Evolutionary conservation across 305 asterid genomes (phyloP).

Genomic region (Fraxinus albicans): DNA sequence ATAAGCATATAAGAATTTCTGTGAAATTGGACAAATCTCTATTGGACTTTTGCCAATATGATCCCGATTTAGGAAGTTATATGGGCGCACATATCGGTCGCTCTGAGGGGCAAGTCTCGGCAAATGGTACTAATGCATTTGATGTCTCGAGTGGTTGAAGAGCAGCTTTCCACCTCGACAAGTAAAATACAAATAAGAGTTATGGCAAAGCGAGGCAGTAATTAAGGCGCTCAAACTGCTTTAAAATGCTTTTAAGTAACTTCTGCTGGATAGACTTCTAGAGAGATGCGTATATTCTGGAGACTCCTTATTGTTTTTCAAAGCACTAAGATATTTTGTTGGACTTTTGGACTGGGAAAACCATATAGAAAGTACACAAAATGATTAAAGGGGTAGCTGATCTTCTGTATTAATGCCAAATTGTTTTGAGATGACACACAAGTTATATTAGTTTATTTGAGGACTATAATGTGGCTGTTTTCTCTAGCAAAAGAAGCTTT

Average conservation of each 20-base stretch:
- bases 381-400: not conserved
- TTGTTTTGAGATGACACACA: not conserved
- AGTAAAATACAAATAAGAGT: not conserved
- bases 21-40: not conserved
- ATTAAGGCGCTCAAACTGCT: not conserved
- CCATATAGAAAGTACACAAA: not conserved
- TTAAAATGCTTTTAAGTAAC: not conserved
- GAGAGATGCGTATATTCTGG: not conserved
- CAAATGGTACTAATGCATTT: not conserved
- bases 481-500: constrained; percentile 7
- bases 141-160: not conserved
- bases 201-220: not conserved
- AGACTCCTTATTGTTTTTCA: not conserved
- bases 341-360: not conserved
- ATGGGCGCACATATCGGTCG: too few relatives aligned
- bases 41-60: too few relatives aligned
- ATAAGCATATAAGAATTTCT: not conserved
- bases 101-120: too few relatives aligned
- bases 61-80: too few relatives aligned
- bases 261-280: not conserved
- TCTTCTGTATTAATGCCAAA: not conserved
- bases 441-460: not conserved
- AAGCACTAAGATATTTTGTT: not conserved
- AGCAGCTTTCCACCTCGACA: not conserved
- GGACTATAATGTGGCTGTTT: constrained; percentile 5